Conservation (phyloP, 331 rosid species). For the Pyracantha coccinea region DNA sequence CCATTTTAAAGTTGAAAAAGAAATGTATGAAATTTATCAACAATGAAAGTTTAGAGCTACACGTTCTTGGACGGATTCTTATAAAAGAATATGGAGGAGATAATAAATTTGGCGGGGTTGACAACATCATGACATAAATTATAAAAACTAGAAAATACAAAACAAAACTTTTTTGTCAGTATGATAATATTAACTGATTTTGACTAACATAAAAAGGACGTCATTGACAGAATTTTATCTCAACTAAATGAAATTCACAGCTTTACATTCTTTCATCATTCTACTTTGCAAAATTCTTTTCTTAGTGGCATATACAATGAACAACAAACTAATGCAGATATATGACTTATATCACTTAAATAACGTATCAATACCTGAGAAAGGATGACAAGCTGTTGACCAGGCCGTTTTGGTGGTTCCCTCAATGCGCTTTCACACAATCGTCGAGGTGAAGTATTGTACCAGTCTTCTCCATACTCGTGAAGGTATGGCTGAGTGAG, state of each 20-base stretch:
- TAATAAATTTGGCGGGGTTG: neutral
- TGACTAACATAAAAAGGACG: neutral
- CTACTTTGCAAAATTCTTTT: neutral
- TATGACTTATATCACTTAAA: neutral
- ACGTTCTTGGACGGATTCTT: neutral
- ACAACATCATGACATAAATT: neutral
- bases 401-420: slow-evolving; percentile 71
- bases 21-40: too few relatives aligned
- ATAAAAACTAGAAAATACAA: neutral
- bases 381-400: slow-evolving; percentile 75
- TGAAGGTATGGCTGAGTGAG: slow-evolving; percentile 90
- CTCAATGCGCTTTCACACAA: slow-evolving; percentile 77
- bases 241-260: neutral
- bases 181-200: neutral
- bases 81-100: neutral
- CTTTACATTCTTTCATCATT: neutral
- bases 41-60: neutral
- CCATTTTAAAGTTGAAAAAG: neutral
- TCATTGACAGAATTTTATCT: neutral
- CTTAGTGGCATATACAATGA: neutral
- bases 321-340: neutral
- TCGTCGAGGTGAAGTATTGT: slow-evolving; percentile 81
- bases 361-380: slow-evolving; percentile 58
- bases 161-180: neutral
- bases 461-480: slow-evolving; percentile 94